A percentile compares a stretch with the other conserved stretches of the same genome.
Evolutionary conservation across 2,329 filamentous ascomycete genomes (phyloP).

Genomic region (Pseudogymnoascus sp.): DNA sequence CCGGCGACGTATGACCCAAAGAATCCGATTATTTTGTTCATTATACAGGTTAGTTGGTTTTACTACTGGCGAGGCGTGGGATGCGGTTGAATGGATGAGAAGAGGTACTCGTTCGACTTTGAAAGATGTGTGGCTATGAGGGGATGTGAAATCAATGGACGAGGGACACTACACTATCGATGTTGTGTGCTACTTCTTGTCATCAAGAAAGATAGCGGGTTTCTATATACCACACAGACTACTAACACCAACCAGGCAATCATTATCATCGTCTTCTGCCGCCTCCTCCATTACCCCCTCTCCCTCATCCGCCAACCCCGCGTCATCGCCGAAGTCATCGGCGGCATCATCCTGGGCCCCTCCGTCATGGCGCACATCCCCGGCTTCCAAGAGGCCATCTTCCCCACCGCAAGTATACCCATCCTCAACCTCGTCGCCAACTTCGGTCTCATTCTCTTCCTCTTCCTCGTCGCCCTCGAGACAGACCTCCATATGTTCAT

Average conservation of each 20-base stretch:
- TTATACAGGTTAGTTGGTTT: conserved; percentile 49
- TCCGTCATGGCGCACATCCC: conserved; percentile 84
- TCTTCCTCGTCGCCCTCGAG: conserved; percentile 83
- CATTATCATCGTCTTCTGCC: conserved; percentile 69
- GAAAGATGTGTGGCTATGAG: not conserved
- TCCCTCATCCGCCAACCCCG: conserved; percentile 70
- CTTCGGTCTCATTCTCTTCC: conserved; percentile 71
- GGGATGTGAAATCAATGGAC: not conserved
- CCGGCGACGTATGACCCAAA: conserved; percentile 52
- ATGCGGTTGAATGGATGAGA: not conserved
- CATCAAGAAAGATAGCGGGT: not conserved
- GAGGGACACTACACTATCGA: not conserved
- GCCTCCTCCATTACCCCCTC: conserved; percentile 66
- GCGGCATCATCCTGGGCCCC: conserved; percentile 76
- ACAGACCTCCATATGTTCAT: conserved; percentile 71
- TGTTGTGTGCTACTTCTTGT: not conserved
- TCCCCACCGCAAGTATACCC: conserved; percentile 66
- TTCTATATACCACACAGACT: not conserved
- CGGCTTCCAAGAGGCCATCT: conserved; percentile 67
- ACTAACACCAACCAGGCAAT: conserved; percentile 41
- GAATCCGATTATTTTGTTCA: conserved; percentile 60
- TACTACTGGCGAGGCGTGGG: not conserved
- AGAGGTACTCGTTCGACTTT: not conserved
- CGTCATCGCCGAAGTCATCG: conserved; percentile 77
- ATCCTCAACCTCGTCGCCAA: conserved; percentile 72